Evolutionary conservation across 257 asterid genomes (phyloP), one percentile per base, ranked within the genome.

Genomic region (Lycium ferocissimum): DNA sequence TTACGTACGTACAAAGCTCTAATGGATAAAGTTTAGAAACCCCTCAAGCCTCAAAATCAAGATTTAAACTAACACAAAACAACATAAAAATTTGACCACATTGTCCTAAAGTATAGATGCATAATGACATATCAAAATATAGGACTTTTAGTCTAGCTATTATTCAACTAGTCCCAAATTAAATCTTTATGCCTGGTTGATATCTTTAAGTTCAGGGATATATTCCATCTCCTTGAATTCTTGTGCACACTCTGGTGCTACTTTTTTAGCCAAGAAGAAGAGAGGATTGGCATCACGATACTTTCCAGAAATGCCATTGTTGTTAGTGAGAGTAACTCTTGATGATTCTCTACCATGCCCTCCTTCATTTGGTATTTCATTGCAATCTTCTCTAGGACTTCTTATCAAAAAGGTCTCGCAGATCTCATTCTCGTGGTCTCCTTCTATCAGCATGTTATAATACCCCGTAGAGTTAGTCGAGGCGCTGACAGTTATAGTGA

Each of bases 251-350:
- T 76, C 66, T 0, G 93, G 63, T 4, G 40, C 5, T 4, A 85
- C 88, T 10, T 85, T 43, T 61, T 56, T 85, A 35, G 86, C 88
- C 93, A 91, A 86, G 89, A 89, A 93, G 0, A 92, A 93, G 9
- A 93, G 86, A 57, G 94, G 88, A 57, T 91, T 93, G 10, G 93
- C 91, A n/a, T 13, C 87, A 37, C 97, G 92, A 26, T 61, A 43
- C 4, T 43, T 26, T 40, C 75, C 57, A 22, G 85, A 83, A 1
- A 92, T 79, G 78, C 97, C 97, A 56, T 53, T 85, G 81, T 91
- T 53, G 22, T 56, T 40, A 6, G 94, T 85, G 83, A 88, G 88
- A 38, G 80, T 89, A 33, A 93, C 71, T 65, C 86, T 83, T 45
- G 90, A 71, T 17, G 37, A 0, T 88, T 78, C 7, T 45, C 75